Conservation (phyloP, 2,329 filamentous ascomycete genomes). For the Hansfordia pulvinata region DNA sequence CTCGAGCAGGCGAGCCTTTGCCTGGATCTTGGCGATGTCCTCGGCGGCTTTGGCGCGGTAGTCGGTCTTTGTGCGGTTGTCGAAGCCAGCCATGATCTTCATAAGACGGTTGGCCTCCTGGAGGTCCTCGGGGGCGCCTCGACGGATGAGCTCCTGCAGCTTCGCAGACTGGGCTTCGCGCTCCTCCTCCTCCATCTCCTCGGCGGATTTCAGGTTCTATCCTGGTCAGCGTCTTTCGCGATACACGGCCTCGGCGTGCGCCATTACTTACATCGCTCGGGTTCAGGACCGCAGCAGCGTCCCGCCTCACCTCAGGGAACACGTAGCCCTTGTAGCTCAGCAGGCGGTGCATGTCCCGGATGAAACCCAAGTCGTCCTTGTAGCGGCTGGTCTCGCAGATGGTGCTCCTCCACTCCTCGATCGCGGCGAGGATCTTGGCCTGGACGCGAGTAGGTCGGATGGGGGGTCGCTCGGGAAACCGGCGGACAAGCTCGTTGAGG, state of each 20-base stretch:
- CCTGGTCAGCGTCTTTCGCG: constrained; percentile 12
- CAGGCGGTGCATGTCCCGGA: constrained; percentile 92
- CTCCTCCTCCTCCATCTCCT: constrained; percentile 98
- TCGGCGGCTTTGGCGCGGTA: constrained; percentile 96
- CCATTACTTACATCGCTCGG: constrained; percentile 71
- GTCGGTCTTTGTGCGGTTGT: constrained; percentile 90
- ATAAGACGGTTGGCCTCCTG: constrained; percentile 96
- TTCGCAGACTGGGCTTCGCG: constrained; percentile 93
- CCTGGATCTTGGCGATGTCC: constrained; percentile 87
- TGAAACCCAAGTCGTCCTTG: constrained; percentile 92
- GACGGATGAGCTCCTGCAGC: constrained; percentile 86
- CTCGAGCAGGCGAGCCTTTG: constrained; percentile 84
- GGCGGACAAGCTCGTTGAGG: constrained; percentile 89
- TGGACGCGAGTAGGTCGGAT: constrained; percentile 78
- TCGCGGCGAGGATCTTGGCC: constrained; percentile 82
- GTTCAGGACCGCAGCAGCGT: constrained; percentile 93
- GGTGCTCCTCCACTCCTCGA: constrained; percentile 96
- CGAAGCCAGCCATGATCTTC: constrained; percentile 98
- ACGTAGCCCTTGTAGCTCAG: constrained; percentile 94
- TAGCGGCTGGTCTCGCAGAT: constrained; percentile 98
- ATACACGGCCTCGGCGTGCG: constrained; percentile 1
- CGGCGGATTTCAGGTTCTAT: constrained; percentile 85
- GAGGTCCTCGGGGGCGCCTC: constrained; percentile 81
- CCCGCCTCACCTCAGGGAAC: constrained; percentile 81
- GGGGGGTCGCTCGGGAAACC: constrained; percentile 88